A percentile compares a stretch with the other conserved stretches of the same genome.
phyloP scores from a whole-genome alignment of 2,329 filamentous ascomycete genomes.

The Elsinoe necatrix region DNA sequence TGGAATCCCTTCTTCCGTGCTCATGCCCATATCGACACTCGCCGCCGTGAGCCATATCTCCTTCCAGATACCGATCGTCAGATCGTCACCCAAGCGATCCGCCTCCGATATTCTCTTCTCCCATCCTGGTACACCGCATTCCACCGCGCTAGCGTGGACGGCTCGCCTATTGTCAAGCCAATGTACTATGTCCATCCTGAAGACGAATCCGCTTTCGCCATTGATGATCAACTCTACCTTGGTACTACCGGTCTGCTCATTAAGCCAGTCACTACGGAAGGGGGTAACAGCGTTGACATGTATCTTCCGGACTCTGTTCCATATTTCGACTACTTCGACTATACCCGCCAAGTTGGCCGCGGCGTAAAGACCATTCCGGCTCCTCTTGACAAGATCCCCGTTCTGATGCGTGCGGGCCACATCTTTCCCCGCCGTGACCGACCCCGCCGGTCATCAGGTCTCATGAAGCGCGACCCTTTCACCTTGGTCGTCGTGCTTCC shows the following conservation, averaged over 20 bases:
- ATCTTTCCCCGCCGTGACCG: constrained; percentile 84
- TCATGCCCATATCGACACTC: constrained; percentile 93
- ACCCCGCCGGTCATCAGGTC: constrained; percentile 70
- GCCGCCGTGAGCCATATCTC: constrained; percentile 87
- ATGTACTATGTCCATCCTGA: constrained; percentile 87
- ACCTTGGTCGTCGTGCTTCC: constrained; percentile 73
- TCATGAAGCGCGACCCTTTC: constrained; percentile 94
- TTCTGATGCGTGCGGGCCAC: constrained; percentile 89
- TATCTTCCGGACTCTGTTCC: constrained; percentile 83
- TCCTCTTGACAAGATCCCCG: constrained; percentile 75
- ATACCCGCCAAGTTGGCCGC: constrained; percentile 62
- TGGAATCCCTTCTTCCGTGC: constrained; percentile 98
- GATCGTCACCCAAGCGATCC: constrained; percentile 80
- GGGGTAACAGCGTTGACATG: constrained; percentile 62
- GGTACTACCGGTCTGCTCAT: constrained; percentile 82
- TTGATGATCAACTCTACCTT: constrained; percentile 91
- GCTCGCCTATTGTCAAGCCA: constrained; percentile 79
- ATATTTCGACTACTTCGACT: constrained; percentile 95
- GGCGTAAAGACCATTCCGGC: constrained; percentile 66
- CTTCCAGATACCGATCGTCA: constrained; percentile 72
- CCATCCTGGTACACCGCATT: constrained; percentile 97
- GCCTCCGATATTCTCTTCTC: constrained; percentile 79
- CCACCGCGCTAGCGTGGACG: constrained; percentile 73
- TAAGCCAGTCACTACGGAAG: constrained; percentile 79
- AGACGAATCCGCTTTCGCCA: constrained; percentile 75